These are phyloP conservation scores for Morella rubra DNA, from an alignment of 306 rosid species.

Conservation along the genomic window DNA sequence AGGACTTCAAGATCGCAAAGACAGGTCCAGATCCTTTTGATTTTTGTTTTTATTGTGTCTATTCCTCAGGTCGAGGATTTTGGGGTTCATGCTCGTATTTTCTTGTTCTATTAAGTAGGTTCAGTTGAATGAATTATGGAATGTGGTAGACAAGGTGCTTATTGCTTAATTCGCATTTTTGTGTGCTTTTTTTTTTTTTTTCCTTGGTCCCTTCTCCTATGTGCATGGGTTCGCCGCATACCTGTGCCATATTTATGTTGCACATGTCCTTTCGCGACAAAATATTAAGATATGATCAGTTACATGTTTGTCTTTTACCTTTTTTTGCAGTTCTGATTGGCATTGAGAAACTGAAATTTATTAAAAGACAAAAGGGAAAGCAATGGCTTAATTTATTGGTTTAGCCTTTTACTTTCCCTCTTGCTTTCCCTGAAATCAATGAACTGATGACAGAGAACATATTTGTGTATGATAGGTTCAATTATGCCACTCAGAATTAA, in stretches of 20 bases:
- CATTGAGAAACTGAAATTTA: not conserved
- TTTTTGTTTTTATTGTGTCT: not conserved
- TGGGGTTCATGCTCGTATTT: not conserved
- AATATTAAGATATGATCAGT: not conserved
- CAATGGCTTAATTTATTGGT: not conserved
- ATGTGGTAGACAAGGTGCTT: no score
- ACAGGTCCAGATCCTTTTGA: conserved; percentile 49
- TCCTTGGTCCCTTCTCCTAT: not conserved
- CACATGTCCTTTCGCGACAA: not conserved
- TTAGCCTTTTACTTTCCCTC: not conserved
- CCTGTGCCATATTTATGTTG: conserved; percentile 1
- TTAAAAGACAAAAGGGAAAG: not conserved
- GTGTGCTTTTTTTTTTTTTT: no score
- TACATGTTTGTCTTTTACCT: not conserved
- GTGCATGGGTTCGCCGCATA: not conserved
- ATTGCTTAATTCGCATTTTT: no score
- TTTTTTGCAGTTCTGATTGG: not conserved
- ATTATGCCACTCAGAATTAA: not conserved
- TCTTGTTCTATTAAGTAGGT: not conserved
- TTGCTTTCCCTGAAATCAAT: no score
- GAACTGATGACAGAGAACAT: no score
- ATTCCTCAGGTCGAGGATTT: conserved; percentile 10
- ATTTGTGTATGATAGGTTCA: not conserved
- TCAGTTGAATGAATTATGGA: not conserved
- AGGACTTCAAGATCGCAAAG: conserved; percentile 95